phyloP scores from a whole-genome alignment of 441 rosid genomes.

The Melastoma candidum region DNA sequence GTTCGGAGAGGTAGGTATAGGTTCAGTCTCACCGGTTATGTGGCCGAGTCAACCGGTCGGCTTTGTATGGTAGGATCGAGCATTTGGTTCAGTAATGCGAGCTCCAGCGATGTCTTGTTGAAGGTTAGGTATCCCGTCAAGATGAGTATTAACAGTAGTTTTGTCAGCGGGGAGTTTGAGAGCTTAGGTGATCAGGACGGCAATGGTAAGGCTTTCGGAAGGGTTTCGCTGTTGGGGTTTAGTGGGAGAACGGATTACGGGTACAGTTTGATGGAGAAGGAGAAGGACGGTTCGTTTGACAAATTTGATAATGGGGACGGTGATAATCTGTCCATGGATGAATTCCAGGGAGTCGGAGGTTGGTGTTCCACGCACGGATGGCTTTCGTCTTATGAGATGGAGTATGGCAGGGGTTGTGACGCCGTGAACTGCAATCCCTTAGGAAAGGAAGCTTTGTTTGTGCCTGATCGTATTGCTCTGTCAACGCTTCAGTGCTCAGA shows the following conservation, averaged over 20 bases:
- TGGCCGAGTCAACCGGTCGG: conserved; percentile 57
- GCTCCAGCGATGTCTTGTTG: conserved; percentile 39
- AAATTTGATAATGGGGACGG: conserved; percentile 17
- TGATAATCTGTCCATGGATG: conserved; percentile 24
- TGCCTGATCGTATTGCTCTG: conserved; percentile 37
- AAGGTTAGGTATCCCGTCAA: conserved; percentile 49
- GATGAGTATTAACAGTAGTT: conserved; percentile 36
- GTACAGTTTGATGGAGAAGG: conserved; percentile 37
- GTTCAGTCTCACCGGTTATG: conserved; percentile 54
- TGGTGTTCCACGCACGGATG: conserved; percentile 27
- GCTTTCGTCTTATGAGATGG: conserved; percentile 33
- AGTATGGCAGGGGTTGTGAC: conserved; percentile 32
- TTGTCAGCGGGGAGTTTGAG: conserved; percentile 55
- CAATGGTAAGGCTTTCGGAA: conserved; percentile 31
- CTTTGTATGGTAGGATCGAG: conserved; percentile 90
- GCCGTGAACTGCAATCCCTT: conserved; percentile 36
- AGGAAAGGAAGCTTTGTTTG: conserved; percentile 15
- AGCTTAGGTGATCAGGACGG: conserved; percentile 27
- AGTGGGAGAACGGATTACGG: conserved; percentile 39
- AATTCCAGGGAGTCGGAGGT: conserved; percentile 21
- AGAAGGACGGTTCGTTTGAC: conserved; percentile 17
- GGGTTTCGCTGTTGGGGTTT: conserved; percentile 50
- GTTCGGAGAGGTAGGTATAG: conserved; percentile 13
- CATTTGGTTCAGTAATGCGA: conserved; percentile 14
- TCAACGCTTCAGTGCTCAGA: conserved; percentile 33